These are phyloP conservation scores for Dendrobium huoshanense DNA, from an alignment of 106 monocot genomes.

Conservation along the genomic window DNA sequence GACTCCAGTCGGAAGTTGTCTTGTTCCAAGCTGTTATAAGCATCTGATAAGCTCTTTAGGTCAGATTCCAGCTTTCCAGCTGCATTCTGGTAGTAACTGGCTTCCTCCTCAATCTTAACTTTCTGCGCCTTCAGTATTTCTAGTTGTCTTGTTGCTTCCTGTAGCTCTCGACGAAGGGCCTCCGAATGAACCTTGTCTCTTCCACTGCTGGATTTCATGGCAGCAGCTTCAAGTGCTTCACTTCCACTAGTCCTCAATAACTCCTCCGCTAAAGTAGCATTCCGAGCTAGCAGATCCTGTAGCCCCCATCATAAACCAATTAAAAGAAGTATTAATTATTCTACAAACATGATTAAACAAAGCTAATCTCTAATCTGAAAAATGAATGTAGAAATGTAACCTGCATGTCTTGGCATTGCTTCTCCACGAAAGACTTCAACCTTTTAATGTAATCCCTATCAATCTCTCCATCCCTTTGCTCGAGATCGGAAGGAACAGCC, in stretches of 20 bases:
- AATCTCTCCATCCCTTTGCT: slow-evolving; percentile 68
- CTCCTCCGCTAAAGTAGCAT: slow-evolving; percentile 87
- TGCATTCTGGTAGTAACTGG: slow-evolving; percentile 44
- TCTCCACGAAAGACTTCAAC: slow-evolving; percentile 72
- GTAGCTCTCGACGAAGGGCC: slow-evolving; percentile 56
- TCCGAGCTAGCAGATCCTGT: slow-evolving; percentile 74
- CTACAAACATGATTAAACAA: too few relatives aligned
- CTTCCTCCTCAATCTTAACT: slow-evolving; percentile 59
- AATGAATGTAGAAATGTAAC: slow-evolving; percentile 17
- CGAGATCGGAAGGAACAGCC: slow-evolving; percentile 70
- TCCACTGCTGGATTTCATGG: slow-evolving; percentile 40
- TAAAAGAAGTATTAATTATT: too few relatives aligned
- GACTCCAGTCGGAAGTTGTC: slow-evolving; percentile 62
- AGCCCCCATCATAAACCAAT: background rate
- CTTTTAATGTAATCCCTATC: slow-evolving; percentile 75
- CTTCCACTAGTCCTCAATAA: slow-evolving; percentile 39
- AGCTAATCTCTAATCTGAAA: background rate
- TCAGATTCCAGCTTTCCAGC: slow-evolving; percentile 85
- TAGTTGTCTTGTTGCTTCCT: slow-evolving; percentile 45
- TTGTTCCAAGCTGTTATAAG: slow-evolving; percentile 93
- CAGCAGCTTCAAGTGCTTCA: slow-evolving; percentile 22
- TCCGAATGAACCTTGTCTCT: slow-evolving; percentile 61
- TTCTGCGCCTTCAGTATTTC: slow-evolving; percentile 68
- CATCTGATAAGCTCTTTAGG: slow-evolving; percentile 85
- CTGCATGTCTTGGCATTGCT: slow-evolving; percentile 96